These are phyloP conservation scores for Chaetomium sp. DNA, from an alignment of 2,329 filamentous ascomycete species.

Conservation along the genomic window DNA sequence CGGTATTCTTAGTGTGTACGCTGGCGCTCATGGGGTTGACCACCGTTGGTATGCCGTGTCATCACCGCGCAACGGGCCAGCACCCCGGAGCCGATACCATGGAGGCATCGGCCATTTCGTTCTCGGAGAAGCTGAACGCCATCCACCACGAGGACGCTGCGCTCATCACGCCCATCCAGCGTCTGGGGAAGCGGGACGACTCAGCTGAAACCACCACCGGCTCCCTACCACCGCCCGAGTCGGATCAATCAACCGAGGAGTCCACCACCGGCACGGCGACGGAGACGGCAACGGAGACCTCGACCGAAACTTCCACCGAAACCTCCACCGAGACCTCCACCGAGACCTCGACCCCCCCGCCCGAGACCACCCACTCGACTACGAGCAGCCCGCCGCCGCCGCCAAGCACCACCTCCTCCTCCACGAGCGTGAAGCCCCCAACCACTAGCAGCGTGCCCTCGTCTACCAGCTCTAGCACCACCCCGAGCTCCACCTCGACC, in stretches of 20 bases:
- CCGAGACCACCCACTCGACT: too few species aligned
- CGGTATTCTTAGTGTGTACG: slow-evolving; percentile 12
- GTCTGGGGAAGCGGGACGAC: slow-evolving; percentile 56
- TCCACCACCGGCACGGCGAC: not conserved
- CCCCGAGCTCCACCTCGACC: too few species aligned
- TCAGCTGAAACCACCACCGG: slow-evolving; percentile 27
- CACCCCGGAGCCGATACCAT: not conserved
- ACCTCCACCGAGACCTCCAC: slow-evolving; percentile 19
- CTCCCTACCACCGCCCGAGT: slow-evolving; percentile 1
- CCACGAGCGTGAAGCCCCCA: too few species aligned
- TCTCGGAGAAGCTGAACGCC: slow-evolving; percentile 41
- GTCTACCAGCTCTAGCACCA: too few species aligned
- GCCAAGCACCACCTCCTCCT: too few species aligned
- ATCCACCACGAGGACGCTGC: slow-evolving; percentile 55
- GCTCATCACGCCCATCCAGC: slow-evolving; percentile 56
- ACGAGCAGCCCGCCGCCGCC: too few species aligned
- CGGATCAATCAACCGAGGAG: not conserved
- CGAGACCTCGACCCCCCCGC: slow-evolving; percentile 13
- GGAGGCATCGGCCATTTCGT: slow-evolving; percentile 8
- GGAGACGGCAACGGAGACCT: not conserved
- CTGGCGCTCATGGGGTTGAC: slow-evolving; percentile 14
- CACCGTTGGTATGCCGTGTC: slow-evolving; percentile 16
- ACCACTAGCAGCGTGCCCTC: too few species aligned
- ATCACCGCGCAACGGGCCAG: not conserved
- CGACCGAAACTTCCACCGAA: slow-evolving; percentile 20